Percentiles rank a stretch among this genome's conserved stretches.
Evolutionary conservation across 2,329 filamentous ascomycete species (phyloP).

Genomic region (Alternaria atra): DNA sequence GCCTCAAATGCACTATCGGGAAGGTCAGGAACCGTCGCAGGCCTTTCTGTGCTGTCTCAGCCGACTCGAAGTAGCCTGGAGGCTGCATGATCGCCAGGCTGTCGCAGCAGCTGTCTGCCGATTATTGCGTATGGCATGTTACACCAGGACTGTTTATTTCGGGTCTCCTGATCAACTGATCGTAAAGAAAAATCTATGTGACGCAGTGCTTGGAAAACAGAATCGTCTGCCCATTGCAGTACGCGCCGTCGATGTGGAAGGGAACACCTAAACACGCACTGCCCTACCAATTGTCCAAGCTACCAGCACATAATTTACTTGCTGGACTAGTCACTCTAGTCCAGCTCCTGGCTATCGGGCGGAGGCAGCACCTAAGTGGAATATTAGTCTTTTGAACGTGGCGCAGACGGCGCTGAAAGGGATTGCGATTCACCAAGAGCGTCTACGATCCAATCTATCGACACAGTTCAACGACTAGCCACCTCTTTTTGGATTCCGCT

Average conservation of each 20-base stretch:
- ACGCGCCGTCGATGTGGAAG: conserved; percentile 34
- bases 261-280: conserved; percentile 1
- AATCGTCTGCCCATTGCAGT: conserved; percentile 41
- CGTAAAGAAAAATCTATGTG: conserved; percentile 32
- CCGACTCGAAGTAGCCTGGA: conserved; percentile 30
- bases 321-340: conserved; percentile 5
- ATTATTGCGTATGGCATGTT: conserved; percentile 35
- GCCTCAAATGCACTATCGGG: conserved; percentile 40
- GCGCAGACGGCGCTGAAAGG: not conserved
- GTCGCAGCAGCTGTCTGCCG: conserved; percentile 25
- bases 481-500: not conserved
- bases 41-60: conserved; percentile 44
- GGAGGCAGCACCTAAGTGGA: conserved; percentile 19
- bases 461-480: not conserved
- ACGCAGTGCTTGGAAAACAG: conserved; percentile 34
- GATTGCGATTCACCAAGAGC: not conserved
- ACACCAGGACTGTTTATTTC: conserved; percentile 39
- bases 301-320: not conserved
- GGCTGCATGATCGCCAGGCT: conserved; percentile 28
- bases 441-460: not conserved
- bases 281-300: not conserved
- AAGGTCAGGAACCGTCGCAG: conserved; percentile 36
- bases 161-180: conserved; percentile 35
- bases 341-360: conserved; percentile 19
- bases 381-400: not conserved